Base-by-base conservation (phyloP, 129 eudicot genomes). In the Pseudognaphalium luteoalbum region DNA sequence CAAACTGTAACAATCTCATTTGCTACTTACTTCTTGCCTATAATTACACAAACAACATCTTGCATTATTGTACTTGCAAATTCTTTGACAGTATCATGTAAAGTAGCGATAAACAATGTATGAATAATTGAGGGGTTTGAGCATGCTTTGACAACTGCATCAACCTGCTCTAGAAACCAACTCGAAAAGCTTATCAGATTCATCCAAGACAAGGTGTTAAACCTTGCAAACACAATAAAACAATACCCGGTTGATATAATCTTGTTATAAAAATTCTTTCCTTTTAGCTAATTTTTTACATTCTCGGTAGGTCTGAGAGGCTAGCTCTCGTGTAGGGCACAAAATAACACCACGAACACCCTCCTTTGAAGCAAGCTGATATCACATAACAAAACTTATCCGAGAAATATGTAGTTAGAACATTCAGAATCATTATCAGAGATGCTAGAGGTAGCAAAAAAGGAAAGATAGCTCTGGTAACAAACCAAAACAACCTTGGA, bases 51-150 rank as follows among this genome's bases (percentile, higher is more conserved):
- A 62, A 94, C 93, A 71, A 97, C 97, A 78, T 94, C 99, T 78
- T 94, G 99, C 99, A 94, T 94, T 64, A 94, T 85, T 33, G 99
- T 89, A 12, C 99, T 96, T 73, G 99, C 97, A 80, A 91, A 97
- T 78, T 94, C 96, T 86, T 94, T 96, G 74, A 94, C 97, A 32
- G 92, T 85, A 87, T 94, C 99, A 52, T 97, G 99, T 80, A 94
- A 85, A 77, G 99, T 94, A 70, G 99, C 99, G 80, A 97, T 94
- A 80, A 88, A 94, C 76, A 94, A 69, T 68, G 97, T 88, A 12
- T 96, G 96, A 35, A 87, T 7, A 60, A 94, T 91, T 76, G 97
- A 87, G 34, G 97, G 99, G 70, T 91, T 91, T 67, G 99, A 85
- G 86, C 99, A 94, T 78, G 99, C 97, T 84, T 94, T 94, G 42